These are phyloP conservation scores for Arctium lappa DNA, from an alignment of 129 eudicot genomes.

Conservation along the genomic window DNA sequence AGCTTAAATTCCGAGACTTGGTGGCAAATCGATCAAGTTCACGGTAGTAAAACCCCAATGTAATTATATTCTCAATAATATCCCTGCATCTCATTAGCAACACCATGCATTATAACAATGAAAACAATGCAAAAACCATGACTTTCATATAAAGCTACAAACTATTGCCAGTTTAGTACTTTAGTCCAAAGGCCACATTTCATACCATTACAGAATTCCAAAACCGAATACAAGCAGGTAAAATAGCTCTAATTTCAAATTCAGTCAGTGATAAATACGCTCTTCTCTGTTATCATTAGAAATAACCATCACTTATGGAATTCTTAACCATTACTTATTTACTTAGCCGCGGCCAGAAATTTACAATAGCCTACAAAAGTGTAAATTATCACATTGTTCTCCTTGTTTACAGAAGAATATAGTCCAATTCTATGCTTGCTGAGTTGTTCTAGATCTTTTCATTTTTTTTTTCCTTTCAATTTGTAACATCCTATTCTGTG, in stretches of 20 bases:
- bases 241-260: background rate
- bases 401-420: background rate
- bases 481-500: background rate
- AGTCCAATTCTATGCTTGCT: background rate
- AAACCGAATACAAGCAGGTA: background rate
- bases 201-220: conserved; percentile 2
- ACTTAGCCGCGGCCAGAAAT: background rate
- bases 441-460: background rate
- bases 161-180: background rate
- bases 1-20: conserved; percentile 74
- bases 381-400: background rate
- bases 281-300: conserved; percentile 3
- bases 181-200: background rate
- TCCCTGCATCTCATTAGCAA: conserved; percentile 52
- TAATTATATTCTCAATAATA: conserved; percentile 68
- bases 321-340: background rate
- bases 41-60: conserved; percentile 75
- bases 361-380: background rate
- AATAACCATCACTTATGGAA: background rate
- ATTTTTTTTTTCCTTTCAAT: background rate
- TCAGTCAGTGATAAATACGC: background rate
- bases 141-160: conserved; percentile 9
- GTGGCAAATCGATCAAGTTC: conserved; percentile 80
- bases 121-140: background rate
- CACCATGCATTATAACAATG: background rate